Conservation (phyloP, 768 basidiomycete species). For the Tricholomella constricta region DNA sequence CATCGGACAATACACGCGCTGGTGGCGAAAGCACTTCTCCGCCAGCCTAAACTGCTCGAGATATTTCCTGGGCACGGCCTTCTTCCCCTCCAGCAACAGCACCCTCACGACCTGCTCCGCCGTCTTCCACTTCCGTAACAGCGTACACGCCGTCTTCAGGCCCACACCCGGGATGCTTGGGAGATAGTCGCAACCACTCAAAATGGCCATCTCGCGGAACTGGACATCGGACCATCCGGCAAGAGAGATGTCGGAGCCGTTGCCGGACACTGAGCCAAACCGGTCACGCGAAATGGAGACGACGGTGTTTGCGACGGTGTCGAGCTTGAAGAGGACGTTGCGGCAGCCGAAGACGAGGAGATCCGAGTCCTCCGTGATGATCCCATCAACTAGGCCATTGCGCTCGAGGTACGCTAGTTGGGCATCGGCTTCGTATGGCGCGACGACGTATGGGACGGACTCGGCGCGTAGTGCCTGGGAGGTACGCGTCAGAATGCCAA, state of each 20-base stretch:
- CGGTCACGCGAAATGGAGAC: slow-evolving; percentile 65
- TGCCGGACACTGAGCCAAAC: slow-evolving; percentile 59
- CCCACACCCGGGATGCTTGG: slow-evolving; percentile 90
- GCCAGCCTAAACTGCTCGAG: slow-evolving; percentile 74
- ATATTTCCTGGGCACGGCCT: slow-evolving; percentile 77
- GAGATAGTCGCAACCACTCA: slow-evolving; percentile 92
- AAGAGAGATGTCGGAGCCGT: slow-evolving; percentile 65
- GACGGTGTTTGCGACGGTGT: slow-evolving; percentile 64
- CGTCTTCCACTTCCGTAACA: slow-evolving; percentile 84
- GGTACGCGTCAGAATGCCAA: slow-evolving; percentile 6
- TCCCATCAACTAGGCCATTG: slow-evolving; percentile 78
- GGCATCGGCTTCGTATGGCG: slow-evolving; percentile 98
- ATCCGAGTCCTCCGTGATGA: slow-evolving; percentile 98
- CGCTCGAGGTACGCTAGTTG: slow-evolving; percentile 93
- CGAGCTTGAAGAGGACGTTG: slow-evolving; percentile 92
- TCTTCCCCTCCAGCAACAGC: slow-evolving; percentile 81
- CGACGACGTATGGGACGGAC: slow-evolving; percentile 81
- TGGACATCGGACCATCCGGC: slow-evolving; percentile 87
- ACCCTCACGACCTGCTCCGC: slow-evolving; percentile 80
- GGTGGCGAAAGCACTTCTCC: slow-evolving; percentile 91
- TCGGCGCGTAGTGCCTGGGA: slow-evolving; percentile 85
- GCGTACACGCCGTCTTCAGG: slow-evolving; percentile 85
- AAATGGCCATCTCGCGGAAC: slow-evolving; percentile 91
- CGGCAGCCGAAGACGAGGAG: slow-evolving; percentile 96
- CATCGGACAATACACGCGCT: slow-evolving; percentile 85